phyloP scores from a whole-genome alignment of 2,329 filamentous ascomycete genomes.

The Emmonsiellopsis sp. region DNA sequence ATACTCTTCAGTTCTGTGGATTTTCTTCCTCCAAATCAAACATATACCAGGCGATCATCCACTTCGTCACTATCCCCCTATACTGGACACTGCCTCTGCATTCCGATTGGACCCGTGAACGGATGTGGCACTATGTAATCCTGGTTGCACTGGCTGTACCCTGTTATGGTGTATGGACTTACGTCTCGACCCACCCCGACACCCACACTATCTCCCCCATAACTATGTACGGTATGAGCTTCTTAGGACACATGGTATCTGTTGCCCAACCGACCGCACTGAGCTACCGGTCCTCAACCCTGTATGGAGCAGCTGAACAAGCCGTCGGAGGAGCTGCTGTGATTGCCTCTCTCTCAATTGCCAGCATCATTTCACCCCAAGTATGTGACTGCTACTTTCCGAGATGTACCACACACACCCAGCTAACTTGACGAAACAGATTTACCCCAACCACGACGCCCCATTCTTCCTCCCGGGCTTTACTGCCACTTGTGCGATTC shows the following conservation, averaged over 20 bases:
- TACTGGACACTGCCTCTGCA: neutral
- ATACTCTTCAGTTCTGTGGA: neutral
- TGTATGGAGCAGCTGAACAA: neutral
- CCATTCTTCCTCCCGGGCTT: neutral
- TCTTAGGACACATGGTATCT: neutral
- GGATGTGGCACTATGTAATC: neutral
- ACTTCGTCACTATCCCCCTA: neutral
- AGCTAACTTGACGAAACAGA: neutral
- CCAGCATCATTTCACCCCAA: neutral
- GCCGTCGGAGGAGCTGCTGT: neutral
- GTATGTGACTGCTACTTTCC: neutral
- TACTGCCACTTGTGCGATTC: neutral
- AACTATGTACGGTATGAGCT: neutral
- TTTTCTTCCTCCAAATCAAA: neutral
- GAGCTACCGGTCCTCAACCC: neutral
- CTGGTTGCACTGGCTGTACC: neutral
- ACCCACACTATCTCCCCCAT: neutral
- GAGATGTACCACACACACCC: neutral
- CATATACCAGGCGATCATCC: neutral
- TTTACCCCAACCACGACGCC: neutral
- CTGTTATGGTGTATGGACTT: neutral
- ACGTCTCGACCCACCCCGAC: neutral
- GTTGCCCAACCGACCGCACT: neutral
- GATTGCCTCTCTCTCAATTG: neutral
- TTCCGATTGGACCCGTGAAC: neutral